Percentiles rank a stretch among this genome's conserved stretches.
These are phyloP conservation scores for Camellia granthamiana DNA, from an alignment of 148 eudicot genomes.

Conservation along the genomic window DNA sequence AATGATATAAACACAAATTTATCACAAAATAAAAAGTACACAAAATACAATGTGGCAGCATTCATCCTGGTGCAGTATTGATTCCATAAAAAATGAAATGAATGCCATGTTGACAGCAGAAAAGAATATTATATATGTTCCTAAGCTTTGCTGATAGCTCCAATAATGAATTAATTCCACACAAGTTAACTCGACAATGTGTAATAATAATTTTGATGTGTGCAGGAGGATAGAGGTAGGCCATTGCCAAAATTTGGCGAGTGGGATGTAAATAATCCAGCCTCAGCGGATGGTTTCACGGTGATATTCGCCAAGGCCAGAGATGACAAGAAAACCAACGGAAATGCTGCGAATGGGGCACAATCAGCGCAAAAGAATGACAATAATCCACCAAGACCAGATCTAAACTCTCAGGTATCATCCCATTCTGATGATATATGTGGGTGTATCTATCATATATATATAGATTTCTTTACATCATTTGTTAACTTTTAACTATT, in stretches of 20 bases:
- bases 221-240: constrained; percentile 38
- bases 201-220: neutral
- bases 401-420: neutral
- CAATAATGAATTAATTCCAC: too few species aligned
- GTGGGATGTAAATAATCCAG: constrained; percentile 55
- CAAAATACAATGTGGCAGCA: too few species aligned
- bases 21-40: too few species aligned
- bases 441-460: neutral
- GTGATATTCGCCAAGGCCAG: constrained; percentile 70
- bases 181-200: too few species aligned
- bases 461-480: neutral
- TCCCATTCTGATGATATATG: neutral
- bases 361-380: constrained; percentile 17
- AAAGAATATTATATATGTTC: too few species aligned
- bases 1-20: too few species aligned
- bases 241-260: constrained; percentile 58
- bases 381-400: constrained; percentile 16
- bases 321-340: constrained; percentile 68
- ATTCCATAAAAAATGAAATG: too few species aligned
- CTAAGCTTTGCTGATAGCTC: too few species aligned
- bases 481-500: neutral
- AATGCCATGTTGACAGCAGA: too few species aligned
- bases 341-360: constrained; percentile 21
- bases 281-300: constrained; percentile 54
- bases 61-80: too few species aligned